phyloP scores from a whole-genome alignment of 2,329 filamentous ascomycete species.

The Daldinia sp. region DNA sequence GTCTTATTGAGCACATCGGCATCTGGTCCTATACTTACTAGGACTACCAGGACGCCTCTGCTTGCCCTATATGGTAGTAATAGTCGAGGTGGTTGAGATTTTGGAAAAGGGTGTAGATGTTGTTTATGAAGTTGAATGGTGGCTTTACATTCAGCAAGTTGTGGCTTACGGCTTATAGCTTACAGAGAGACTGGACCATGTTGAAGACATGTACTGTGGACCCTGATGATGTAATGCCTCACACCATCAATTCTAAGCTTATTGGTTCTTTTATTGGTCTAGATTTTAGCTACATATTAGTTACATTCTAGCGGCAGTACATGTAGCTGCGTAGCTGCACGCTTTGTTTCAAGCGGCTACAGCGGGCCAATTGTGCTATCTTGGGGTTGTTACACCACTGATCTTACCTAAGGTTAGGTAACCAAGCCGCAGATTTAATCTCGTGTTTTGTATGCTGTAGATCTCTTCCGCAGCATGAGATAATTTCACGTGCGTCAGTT shows the following conservation, averaged over 20 bases:
- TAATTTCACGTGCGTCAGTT: constrained; percentile 29
- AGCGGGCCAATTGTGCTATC: constrained; percentile 18
- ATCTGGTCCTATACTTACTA: background rate
- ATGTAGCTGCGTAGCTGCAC: constrained; percentile 4
- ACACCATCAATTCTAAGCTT: background rate
- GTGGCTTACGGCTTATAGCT: background rate
- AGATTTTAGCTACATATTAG: background rate
- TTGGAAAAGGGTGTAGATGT: background rate
- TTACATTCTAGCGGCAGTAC: constrained; percentile 9
- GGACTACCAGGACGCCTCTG: background rate
- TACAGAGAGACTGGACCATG: too few relatives aligned
- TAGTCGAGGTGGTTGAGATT: background rate
- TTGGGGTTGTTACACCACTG: constrained; percentile 5
- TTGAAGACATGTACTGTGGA: background rate
- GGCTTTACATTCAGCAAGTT: background rate
- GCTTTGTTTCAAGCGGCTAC: constrained; percentile 24
- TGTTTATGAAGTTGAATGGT: constrained; percentile 10
- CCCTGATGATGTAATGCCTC: background rate
- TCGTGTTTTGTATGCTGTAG: constrained; percentile 1
- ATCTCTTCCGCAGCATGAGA: constrained; percentile 31
- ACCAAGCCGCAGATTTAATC: background rate
- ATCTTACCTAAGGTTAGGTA: background rate
- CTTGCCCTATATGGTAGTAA: background rate
- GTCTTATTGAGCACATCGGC: background rate
- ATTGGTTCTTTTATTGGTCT: background rate